Base-by-base conservation (phyloP, 2,329 filamentous ascomycete species). In the Hymenotorrendiella dingleyae region DNA sequence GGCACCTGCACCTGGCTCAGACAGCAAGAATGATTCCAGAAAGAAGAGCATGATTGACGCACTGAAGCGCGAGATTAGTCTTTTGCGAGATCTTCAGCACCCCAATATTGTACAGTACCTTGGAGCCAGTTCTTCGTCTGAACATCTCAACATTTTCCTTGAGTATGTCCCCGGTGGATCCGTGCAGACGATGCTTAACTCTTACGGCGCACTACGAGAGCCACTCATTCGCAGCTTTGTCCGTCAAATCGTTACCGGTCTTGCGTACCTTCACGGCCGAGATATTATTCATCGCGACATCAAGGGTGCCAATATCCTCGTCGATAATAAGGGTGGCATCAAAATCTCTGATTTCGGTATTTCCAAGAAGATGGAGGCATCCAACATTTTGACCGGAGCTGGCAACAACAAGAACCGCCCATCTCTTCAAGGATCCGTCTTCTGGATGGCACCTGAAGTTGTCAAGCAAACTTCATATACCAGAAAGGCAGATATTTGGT, bases 291-390 rank as follows among this genome's bases (percentile, higher is more conserved):
- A 98, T 64, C 85, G 93, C 47, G 93, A 98, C 61, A 97, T 98
- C 76, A 98, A 98, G 71, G 93, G 93, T 36, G 93, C 93, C 64
- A 98, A 98, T 62, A 94, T 98, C 54, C 80, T 98, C 4, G 93
- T 98, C 44, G 93, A 98, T 70, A 97, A 97, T 72, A 96, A 97
- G 67, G 93, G 93, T 45, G 91, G 87, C 6, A 94, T 98, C 68
- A 98, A 98, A 69, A 98, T 98, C 53, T 97, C 91, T 7, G 93
- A 98, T 72, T 98, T 98, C 57, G 93, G 93, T 61, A 97, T 98
- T 62, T 94, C 86, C 48, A 98, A 98, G 73, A 94, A 94, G 64
- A 85, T 97, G 29, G 91, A 97, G 66, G 89, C 89, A 11, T 84
- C 87, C 44, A 93, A 90, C 47, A 78, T 96, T 33, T 78, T 94